Percentiles rank a stretch among this genome's conserved stretches.
Conservation (phyloP, 2,329 filamentous ascomycete species). For the Venturia carpophila region DNA sequence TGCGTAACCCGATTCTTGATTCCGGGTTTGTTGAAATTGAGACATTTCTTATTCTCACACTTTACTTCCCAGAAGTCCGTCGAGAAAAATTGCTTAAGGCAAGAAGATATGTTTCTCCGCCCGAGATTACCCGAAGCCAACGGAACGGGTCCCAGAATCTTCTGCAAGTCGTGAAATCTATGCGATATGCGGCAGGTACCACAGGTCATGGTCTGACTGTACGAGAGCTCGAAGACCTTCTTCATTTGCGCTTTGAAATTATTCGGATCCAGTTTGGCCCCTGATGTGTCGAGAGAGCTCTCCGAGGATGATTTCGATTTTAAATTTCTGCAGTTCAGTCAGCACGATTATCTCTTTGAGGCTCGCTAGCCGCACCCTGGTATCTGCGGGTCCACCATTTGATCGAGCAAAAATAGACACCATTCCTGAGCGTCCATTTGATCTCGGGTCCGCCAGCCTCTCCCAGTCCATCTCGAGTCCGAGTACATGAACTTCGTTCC, state of each 20-base stretch:
- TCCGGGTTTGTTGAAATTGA: not conserved
- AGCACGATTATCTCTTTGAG: not conserved
- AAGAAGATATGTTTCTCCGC: not conserved
- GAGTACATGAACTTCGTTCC: conserved; percentile 1
- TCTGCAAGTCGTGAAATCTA: not conserved
- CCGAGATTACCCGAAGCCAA: not conserved
- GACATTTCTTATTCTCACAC: conserved; percentile 2
- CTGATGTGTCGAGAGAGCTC: not conserved
- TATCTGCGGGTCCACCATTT: not conserved
- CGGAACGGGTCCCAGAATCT: not conserved
- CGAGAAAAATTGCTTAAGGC: not conserved
- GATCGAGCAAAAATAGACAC: not conserved
- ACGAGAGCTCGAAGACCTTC: not conserved
- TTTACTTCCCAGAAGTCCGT: not conserved
- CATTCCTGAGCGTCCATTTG: conserved; percentile 10
- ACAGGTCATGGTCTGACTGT: conserved; percentile 5
- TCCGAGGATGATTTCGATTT: not conserved
- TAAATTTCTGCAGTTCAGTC: not conserved
- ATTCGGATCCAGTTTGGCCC: not conserved
- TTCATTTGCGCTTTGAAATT: not conserved
- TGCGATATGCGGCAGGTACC: not conserved
- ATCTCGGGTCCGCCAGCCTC: not conserved
- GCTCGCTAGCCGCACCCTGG: not conserved
- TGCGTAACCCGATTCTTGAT: not conserved
- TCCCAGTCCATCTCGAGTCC: not conserved